These are phyloP conservation scores for Leccinum solheimii DNA, from an alignment of 1,284 basidiomycete genomes.

Conservation along the genomic window DNA sequence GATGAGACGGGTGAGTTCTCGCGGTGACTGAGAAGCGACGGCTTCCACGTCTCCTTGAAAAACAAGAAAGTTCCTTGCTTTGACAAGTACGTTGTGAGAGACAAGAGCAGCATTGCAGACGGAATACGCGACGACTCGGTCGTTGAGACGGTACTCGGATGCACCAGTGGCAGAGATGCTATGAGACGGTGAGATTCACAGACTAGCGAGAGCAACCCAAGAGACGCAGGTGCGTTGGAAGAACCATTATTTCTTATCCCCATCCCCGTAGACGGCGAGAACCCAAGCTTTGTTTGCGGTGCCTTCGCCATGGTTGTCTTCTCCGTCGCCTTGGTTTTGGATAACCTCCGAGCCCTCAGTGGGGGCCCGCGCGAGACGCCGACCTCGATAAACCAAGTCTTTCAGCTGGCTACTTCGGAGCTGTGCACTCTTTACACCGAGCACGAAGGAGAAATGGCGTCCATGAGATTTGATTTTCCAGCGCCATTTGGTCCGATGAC, in stretches of 20 bases:
- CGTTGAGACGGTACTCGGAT: constrained; percentile 88
- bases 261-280: constrained; percentile 86
- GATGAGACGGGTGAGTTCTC: constrained; percentile 87
- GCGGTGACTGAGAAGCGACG: constrained; percentile 92
- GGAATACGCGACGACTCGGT: constrained; percentile 75
- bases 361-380: constrained; percentile 64
- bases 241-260: constrained; percentile 76
- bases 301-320: constrained; percentile 68
- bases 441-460: constrained; percentile 98
- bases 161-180: constrained; percentile 86
- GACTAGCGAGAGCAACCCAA: background rate
- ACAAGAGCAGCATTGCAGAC: constrained; percentile 85
- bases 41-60: constrained; percentile 99
- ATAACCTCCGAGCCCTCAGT: constrained; percentile 51
- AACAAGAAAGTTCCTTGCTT: constrained; percentile 99
- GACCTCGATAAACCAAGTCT: constrained; percentile 93
- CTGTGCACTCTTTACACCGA: constrained; percentile 93
- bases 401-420: constrained; percentile 91
- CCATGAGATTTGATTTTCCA: constrained; percentile 99
- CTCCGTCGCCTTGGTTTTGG: constrained; percentile 50
- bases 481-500: constrained; percentile 99
- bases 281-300: constrained; percentile 94
- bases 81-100: constrained; percentile 94
- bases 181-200: constrained; percentile 9
- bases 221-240: constrained; percentile 85